phyloP scores from a whole-genome alignment of 2,329 filamentous ascomycete genomes.

The Bretziella fagacearum region DNA sequence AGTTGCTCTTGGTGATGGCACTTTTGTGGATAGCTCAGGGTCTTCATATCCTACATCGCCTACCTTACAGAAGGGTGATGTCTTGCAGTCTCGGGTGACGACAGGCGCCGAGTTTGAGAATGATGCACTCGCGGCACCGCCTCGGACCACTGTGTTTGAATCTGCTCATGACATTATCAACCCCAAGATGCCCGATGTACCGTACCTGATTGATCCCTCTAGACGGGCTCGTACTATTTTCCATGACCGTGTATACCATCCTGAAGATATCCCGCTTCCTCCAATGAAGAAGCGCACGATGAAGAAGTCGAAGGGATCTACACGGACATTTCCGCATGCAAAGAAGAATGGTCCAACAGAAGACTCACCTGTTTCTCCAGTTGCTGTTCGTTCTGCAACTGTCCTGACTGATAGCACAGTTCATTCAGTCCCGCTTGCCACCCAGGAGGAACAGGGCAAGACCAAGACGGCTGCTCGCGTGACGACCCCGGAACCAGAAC shows the following conservation, averaged over 20 bases:
- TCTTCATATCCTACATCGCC: constrained; percentile 8
- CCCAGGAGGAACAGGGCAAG: neutral
- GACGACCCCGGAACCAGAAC: constrained; percentile 23
- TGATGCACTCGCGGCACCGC: constrained; percentile 47
- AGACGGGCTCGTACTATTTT: constrained; percentile 80
- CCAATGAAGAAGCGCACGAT: constrained; percentile 39
- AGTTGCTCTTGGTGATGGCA: constrained; percentile 22
- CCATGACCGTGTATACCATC: constrained; percentile 90
- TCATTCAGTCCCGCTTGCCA: neutral
- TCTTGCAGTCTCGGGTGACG: constrained; percentile 27
- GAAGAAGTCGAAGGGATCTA: constrained; percentile 8
- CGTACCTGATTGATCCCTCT: constrained; percentile 71
- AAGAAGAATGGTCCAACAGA: neutral
- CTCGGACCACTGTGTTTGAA: constrained; percentile 85
- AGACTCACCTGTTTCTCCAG: neutral
- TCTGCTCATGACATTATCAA: constrained; percentile 85
- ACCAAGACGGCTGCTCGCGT: constrained; percentile 9
- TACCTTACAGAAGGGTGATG: constrained; percentile 17
- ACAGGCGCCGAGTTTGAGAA: constrained; percentile 33
- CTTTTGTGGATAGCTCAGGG: neutral
- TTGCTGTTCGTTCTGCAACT: constrained; percentile 14
- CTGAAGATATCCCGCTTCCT: constrained; percentile 76
- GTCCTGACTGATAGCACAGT: constrained; percentile 1
- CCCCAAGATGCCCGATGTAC: constrained; percentile 64
- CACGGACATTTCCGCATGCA: neutral